Evolutionary conservation across 495 filamentous ascomycete species (phyloP).

Genomic region (Podospora pseudoanserina): DNA sequence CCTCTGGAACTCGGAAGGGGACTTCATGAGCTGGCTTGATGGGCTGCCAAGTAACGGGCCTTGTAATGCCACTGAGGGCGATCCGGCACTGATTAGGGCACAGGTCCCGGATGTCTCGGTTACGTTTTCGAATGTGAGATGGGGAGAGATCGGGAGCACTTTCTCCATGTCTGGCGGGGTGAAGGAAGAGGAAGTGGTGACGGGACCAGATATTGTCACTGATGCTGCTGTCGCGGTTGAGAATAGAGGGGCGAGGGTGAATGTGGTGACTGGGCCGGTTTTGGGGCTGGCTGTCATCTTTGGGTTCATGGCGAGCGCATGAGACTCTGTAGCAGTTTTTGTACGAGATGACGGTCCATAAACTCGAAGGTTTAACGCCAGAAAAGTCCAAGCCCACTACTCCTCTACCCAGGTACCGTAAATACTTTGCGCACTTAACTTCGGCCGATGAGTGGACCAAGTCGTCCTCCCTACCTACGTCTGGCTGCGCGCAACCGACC

Average conservation of each 20-base stretch:
- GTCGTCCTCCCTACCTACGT: no score
- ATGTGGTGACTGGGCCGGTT: background rate
- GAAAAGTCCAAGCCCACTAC: no score
- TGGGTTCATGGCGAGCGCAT: background rate
- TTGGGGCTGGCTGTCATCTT: background rate
- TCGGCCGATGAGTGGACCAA: no score
- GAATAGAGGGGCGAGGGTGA: background rate
- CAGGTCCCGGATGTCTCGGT: slow-evolving; percentile 49
- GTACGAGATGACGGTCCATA: no score
- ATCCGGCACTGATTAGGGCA: slow-evolving; percentile 47
- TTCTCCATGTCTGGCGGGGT: background rate
- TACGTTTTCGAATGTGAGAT: slow-evolving; percentile 60
- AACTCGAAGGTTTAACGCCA: no score
- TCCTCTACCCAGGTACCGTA: no score
- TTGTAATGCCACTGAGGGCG: slow-evolving; percentile 53
- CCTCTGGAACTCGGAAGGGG: slow-evolving; percentile 59
- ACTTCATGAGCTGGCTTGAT: slow-evolving; percentile 64
- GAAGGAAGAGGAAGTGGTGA: background rate
- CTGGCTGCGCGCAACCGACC: background rate
- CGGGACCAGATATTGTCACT: background rate
- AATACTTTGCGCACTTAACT: no score
- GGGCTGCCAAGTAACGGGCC: slow-evolving; percentile 49
- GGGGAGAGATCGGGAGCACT: slow-evolving; percentile 61
- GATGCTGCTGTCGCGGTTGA: background rate
- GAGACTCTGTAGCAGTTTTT: background rate